phyloP scores from a whole-genome alignment of 306 rosid species.

The Citrullus amarus region DNA sequence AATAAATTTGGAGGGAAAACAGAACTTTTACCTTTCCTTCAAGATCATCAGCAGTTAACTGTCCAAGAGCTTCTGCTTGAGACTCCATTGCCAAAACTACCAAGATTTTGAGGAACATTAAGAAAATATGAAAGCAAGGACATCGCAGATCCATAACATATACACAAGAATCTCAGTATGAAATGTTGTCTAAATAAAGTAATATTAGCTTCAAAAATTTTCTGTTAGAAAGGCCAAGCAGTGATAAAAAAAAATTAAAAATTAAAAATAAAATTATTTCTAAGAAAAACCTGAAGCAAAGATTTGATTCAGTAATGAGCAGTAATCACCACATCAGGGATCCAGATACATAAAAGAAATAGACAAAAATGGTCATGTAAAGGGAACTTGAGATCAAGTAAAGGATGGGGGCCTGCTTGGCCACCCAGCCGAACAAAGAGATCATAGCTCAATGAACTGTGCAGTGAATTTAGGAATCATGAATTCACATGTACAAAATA shows the following conservation, averaged over 20 bases:
- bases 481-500: not conserved
- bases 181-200: not conserved
- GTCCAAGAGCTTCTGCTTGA: constrained; percentile 94
- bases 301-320: not conserved
- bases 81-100: constrained; percentile 92
- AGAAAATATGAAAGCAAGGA: constrained; percentile 6
- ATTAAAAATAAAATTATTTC: too few relatives aligned
- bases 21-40: constrained; percentile 62
- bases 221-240: not conserved
- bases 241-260: not conserved
- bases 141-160: not conserved
- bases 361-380: not conserved
- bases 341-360: not conserved
- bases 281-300: not conserved
- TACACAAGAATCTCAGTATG: not conserved
- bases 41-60: constrained; percentile 76
- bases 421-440: not conserved
- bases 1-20: not conserved
- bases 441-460: not conserved
- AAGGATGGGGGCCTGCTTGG: not conserved
- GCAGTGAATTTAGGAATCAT: not conserved
- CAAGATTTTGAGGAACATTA: constrained; percentile 12
- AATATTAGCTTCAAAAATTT: not conserved
- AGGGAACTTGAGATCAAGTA: not conserved
- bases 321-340: not conserved